These are phyloP conservation scores for Hirsutella rhossiliensis DNA, from an alignment of 2,329 filamentous ascomycete genomes.

Conservation along the genomic window DNA sequence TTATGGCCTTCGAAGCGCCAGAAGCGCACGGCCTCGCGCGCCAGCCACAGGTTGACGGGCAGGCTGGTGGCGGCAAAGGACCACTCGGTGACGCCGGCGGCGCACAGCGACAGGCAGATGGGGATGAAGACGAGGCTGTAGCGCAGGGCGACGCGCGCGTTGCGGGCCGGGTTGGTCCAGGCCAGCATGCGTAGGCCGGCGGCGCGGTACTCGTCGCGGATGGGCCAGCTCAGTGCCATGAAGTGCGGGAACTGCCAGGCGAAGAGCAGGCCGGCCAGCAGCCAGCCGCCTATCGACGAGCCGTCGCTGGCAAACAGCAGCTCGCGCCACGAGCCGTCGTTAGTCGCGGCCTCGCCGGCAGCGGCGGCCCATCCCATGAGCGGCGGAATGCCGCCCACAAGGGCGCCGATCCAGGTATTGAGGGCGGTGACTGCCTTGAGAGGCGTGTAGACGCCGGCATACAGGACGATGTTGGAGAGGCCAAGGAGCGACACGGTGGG, in stretches of 20 bases:
- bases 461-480: constrained; percentile 73
- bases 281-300: constrained; percentile 68
- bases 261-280: constrained; percentile 73
- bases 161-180: constrained; percentile 78
- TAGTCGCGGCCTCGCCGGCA: constrained; percentile 73
- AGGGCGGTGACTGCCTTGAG: constrained; percentile 75
- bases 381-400: constrained; percentile 88
- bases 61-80: constrained; percentile 71
- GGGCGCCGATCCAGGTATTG: constrained; percentile 90
- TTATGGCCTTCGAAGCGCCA: constrained; percentile 67
- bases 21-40: constrained; percentile 67
- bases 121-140: constrained; percentile 83
- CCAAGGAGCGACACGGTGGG: constrained; percentile 84
- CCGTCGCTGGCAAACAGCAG: constrained; percentile 56
- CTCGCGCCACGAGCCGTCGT: constrained; percentile 64
- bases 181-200: constrained; percentile 62
- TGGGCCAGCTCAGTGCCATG: constrained; percentile 82
- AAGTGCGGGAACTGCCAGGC: constrained; percentile 99
- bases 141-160: constrained; percentile 74
- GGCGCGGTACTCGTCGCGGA: constrained; percentile 76
- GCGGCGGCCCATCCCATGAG: constrained; percentile 98
- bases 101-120: constrained; percentile 70
- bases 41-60: constrained; percentile 77
- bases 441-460: constrained; percentile 86
- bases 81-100: constrained; percentile 71